A percentile compares a stretch with the other conserved stretches of the same genome.
Evolutionary conservation across 768 basidiomycete species (phyloP).

Genomic region (Leccinum olivaceopallidum): DNA sequence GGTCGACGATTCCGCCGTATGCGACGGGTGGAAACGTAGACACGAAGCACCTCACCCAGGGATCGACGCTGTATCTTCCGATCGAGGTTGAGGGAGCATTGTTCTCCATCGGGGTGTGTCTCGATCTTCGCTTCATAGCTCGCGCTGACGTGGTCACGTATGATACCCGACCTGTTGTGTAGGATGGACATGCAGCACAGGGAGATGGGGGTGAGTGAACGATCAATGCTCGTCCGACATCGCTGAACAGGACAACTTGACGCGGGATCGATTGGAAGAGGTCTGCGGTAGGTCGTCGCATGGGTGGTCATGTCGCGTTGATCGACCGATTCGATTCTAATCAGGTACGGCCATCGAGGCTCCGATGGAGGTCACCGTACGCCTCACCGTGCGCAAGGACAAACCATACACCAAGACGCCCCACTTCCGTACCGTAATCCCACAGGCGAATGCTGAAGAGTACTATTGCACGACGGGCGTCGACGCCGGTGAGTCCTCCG

Average conservation of each 20-base stretch:
- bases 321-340: too few species aligned
- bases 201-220: constrained; percentile 57
- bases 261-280: constrained; percentile 37
- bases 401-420: constrained; percentile 58
- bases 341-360: constrained; percentile 68
- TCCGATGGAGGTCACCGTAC: constrained; percentile 54
- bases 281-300: constrained; percentile 49
- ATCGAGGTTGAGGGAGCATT: constrained; percentile 60
- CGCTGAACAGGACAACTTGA: background rate
- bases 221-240: background rate
- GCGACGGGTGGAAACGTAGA: constrained; percentile 63
- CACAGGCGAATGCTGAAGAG: constrained; percentile 28
- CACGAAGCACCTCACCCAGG: constrained; percentile 54
- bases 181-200: constrained; percentile 70
- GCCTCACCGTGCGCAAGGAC: constrained; percentile 57
- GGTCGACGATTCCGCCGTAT: constrained; percentile 65
- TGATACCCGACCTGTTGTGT: background rate
- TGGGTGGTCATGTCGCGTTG: too few species aligned
- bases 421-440: constrained; percentile 43
- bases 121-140: background rate
- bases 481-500: constrained; percentile 38
- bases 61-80: constrained; percentile 56
- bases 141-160: background rate
- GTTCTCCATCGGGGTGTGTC: constrained; percentile 57
- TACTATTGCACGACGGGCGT: constrained; percentile 63